Conservation (phyloP, 73 alveolate genomes). For the Paraurostyla sp. region DNA sequence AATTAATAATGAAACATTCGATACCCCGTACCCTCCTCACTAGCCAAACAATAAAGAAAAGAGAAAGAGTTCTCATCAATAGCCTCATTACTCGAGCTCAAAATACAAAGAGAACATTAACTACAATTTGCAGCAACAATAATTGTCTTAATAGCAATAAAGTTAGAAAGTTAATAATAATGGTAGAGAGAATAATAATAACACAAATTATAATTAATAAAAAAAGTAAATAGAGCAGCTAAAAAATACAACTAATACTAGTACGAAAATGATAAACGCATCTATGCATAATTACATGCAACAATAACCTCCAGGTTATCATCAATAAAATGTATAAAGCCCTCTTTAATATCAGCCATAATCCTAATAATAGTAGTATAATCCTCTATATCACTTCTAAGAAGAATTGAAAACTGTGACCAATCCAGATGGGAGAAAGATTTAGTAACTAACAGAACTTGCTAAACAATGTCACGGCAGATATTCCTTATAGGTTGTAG, state of each 20-base stretch:
- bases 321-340: background rate
- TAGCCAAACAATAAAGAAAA: too few species aligned
- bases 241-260: background rate
- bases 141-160: background rate
- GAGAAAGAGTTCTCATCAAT: too few species aligned
- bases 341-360: too few species aligned
- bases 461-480: constrained; percentile 21
- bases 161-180: background rate
- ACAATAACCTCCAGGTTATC: background rate
- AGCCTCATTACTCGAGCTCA: too few species aligned
- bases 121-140: too few species aligned
- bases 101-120: too few species aligned
- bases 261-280: background rate
- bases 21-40: too few species aligned
- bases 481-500: background rate
- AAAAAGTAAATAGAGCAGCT: constrained; percentile 1
- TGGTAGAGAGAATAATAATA: background rate
- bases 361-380: background rate
- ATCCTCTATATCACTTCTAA: background rate
- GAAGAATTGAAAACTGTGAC: background rate
- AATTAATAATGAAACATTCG: too few species aligned
- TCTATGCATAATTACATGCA: background rate
- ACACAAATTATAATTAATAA: background rate
- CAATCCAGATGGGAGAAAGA: background rate
- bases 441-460: constrained; percentile 31